These are phyloP conservation scores for Globisporangium uncinulatum DNA, from an alignment of 352 stramenopile species.

Conservation along the genomic window DNA sequence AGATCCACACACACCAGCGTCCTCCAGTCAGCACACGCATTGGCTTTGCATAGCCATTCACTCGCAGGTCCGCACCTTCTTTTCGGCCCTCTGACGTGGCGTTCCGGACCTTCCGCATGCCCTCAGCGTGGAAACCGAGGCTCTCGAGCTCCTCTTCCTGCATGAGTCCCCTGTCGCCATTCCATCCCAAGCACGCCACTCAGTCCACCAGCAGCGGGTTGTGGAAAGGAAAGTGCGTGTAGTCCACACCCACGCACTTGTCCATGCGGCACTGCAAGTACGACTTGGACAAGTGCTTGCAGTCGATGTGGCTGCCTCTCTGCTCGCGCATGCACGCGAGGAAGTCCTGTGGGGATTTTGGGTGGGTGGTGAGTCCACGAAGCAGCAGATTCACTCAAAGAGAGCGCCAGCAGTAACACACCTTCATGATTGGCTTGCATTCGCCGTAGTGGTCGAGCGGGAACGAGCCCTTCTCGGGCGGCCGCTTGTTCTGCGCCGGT, in stretches of 20 bases:
- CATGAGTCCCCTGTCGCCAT: constrained; percentile 60
- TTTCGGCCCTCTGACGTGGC: constrained; percentile 59
- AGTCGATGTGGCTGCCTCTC: constrained; percentile 82
- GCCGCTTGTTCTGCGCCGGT: constrained; percentile 61
- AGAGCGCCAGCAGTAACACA: constrained; percentile 7
- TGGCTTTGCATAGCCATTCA: background rate
- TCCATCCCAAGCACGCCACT: too few relatives aligned
- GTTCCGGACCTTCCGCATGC: constrained; percentile 62
- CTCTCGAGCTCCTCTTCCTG: constrained; percentile 76
- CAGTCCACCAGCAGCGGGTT: too few relatives aligned
- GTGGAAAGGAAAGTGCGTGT: too few relatives aligned
- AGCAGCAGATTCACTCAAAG: background rate
- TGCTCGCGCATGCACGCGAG: constrained; percentile 82
- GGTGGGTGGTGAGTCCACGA: background rate
- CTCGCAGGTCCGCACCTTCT: constrained; percentile 32
- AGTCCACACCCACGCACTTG: constrained; percentile 45
- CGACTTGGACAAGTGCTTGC: constrained; percentile 83
- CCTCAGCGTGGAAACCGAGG: constrained; percentile 79
- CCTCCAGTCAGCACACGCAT: background rate
- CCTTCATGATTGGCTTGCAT: constrained; percentile 86
- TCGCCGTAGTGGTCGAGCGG: constrained; percentile 88
- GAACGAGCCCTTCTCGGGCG: constrained; percentile 89
- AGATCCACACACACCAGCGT: background rate
- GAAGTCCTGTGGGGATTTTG: constrained; percentile 38
- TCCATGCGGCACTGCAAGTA: constrained; percentile 90